Percentiles rank a stretch among this genome's conserved stretches.
Conservation (phyloP, 1,139 yeast genomes). For the Suzukiozyma palmioleophila region DNA sequence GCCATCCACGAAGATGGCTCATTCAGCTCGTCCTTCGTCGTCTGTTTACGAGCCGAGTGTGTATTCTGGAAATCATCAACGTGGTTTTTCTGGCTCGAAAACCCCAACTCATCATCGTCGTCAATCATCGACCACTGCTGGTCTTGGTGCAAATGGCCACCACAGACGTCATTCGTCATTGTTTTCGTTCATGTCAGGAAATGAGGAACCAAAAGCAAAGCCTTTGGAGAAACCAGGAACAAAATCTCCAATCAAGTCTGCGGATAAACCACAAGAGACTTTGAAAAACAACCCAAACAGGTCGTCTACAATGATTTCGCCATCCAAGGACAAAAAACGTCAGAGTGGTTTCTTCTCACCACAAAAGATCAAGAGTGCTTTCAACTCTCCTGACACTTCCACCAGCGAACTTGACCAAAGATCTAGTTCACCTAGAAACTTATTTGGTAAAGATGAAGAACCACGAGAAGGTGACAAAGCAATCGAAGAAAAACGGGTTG, state of each 20-base stretch:
- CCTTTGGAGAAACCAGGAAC: too few relatives aligned
- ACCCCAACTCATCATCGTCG: slow-evolving; percentile 22
- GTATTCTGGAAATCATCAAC: slow-evolving; percentile 14
- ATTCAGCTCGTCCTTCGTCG: slow-evolving; percentile 35
- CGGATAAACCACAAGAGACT: slow-evolving; percentile 3
- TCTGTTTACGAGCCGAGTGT: slow-evolving; percentile 39
- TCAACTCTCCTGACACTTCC: slow-evolving; percentile 7
- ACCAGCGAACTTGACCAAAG: slow-evolving; percentile 29
- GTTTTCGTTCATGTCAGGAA: slow-evolving; percentile 39
- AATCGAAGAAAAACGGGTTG: slow-evolving; percentile 29
- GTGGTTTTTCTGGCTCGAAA: slow-evolving; percentile 19
- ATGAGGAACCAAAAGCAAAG: slow-evolving; percentile 12
- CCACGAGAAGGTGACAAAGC: slow-evolving; percentile 5
- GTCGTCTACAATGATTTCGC: slow-evolving; percentile 6
- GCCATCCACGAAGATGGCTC: slow-evolving; percentile 12
- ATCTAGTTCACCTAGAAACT: slow-evolving; percentile 35
- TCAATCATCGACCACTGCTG: slow-evolving; percentile 27
- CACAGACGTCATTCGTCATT: slow-evolving; percentile 45
- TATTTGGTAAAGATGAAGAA: slow-evolving; percentile 13
- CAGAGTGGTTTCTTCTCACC: slow-evolving; percentile 3
- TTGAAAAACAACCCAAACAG: slow-evolving; percentile 5
- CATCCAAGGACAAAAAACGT: neutral
- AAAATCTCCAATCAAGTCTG: neutral
- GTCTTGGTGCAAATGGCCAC: slow-evolving; percentile 9
- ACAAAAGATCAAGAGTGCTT: neutral